Evolutionary conservation across 73 alveolate genomes (phyloP).

Genomic region (Paramecium sonneborni): DNA sequence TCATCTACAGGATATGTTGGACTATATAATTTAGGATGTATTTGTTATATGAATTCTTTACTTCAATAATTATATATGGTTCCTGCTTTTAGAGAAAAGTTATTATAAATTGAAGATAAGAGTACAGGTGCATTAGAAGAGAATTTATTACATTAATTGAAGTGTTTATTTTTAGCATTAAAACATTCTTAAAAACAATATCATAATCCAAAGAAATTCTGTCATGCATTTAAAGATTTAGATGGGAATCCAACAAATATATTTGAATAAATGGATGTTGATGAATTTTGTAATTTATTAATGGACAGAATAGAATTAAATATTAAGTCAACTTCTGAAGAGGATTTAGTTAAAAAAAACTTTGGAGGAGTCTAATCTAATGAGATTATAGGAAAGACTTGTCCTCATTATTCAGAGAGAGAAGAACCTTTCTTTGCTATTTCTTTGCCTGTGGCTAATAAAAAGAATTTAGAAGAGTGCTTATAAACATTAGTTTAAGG

Average conservation of each 20-base stretch:
- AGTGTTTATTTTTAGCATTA: conserved; percentile 63
- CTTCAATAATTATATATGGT: conserved; percentile 54
- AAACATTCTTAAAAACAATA: conserved; percentile 77
- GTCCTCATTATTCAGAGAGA: conserved; percentile 64
- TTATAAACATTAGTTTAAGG: conserved; percentile 93
- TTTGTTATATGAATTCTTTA: conserved; percentile 63
- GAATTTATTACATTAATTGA: conserved; percentile 50
- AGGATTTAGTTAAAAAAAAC: conserved; percentile 78
- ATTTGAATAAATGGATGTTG: conserved; percentile 77
- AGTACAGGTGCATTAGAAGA: conserved; percentile 44
- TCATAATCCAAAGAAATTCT: conserved; percentile 88
- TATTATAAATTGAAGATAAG: conserved; percentile 50
- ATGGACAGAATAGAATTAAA: conserved; percentile 84
- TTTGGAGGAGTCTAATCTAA: conserved; percentile 83
- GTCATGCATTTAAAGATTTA: conserved; percentile 90
- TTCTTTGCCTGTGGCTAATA: conserved; percentile 81
- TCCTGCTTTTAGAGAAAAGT: conserved; percentile 65
- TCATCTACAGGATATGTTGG: conserved; percentile 75
- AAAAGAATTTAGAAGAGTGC: conserved; percentile 89
- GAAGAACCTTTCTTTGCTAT: conserved; percentile 61
- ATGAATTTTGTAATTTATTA: conserved; percentile 74
- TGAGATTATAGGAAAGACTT: conserved; percentile 67
- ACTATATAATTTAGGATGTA: conserved; percentile 66
- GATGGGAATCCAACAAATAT: conserved; percentile 85
- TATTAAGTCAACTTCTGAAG: conserved; percentile 76